These are phyloP conservation scores for Ogataea hybrid DNA, from an alignment of 1,139 yeast species.

Conservation along the genomic window DNA sequence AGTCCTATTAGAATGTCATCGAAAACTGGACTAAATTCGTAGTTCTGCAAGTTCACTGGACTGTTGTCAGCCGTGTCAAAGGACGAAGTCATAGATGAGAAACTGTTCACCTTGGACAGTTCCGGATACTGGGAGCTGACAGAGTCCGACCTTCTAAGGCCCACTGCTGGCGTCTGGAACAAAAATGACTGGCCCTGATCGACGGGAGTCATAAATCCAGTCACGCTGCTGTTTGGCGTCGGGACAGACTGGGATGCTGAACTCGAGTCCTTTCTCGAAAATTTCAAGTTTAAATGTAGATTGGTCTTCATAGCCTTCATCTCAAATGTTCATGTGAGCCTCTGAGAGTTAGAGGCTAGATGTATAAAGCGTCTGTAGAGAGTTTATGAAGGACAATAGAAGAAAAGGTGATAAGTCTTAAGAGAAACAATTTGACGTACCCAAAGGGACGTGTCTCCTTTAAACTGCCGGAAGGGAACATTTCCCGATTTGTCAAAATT, in stretches of 20 bases:
- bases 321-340: slow-evolving; percentile 6
- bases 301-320: slow-evolving; percentile 22
- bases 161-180: slow-evolving; percentile 21
- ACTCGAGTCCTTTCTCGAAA: slow-evolving; percentile 23
- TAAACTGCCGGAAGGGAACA: slow-evolving; percentile 8
- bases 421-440: slow-evolving; percentile 6
- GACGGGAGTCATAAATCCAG: slow-evolving; percentile 23
- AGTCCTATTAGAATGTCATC: slow-evolving; percentile 35
- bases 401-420: slow-evolving; percentile 7
- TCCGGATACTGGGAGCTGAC: slow-evolving; percentile 23
- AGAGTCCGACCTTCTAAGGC: slow-evolving; percentile 21
- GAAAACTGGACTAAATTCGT: slow-evolving; percentile 33
- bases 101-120: slow-evolving; percentile 23
- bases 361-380: slow-evolving; percentile 6
- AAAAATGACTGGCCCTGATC: slow-evolving; percentile 22
- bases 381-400: slow-evolving; percentile 9
- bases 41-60: slow-evolving; percentile 23
- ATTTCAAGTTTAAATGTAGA: slow-evolving; percentile 17
- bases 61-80: slow-evolving; percentile 17
- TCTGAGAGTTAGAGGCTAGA: slow-evolving; percentile 1
- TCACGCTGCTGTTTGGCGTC: slow-evolving; percentile 2
- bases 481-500: slow-evolving; percentile 9
- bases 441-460: slow-evolving; percentile 13
- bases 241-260: slow-evolving; percentile 16
- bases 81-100: slow-evolving; percentile 28